Base-by-base conservation (phyloP, 768 basidiomycete genomes). In the Phlebiopsis gigantea region DNA sequence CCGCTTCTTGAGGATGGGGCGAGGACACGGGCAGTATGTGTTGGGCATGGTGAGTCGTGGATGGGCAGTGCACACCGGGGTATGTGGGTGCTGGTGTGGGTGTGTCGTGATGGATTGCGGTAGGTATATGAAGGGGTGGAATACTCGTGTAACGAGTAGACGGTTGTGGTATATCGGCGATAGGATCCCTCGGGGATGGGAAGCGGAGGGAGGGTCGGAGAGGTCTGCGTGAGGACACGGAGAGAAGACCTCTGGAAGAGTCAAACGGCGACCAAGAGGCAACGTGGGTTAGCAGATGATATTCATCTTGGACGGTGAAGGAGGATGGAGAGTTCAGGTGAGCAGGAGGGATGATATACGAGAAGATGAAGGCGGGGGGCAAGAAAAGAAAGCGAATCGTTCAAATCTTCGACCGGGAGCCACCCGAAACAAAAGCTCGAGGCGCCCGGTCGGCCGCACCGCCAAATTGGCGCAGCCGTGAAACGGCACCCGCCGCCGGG, bases 1-100 rank as follows among this genome's bases (percentile, higher is more conserved):
- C 14, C 24, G 31, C 34, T 76, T 79, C 66, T 86, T 86, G 71
- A 85, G 77, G 59, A 84, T 84, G 55, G 83, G 81, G 58, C 80
- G 76, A 43, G 79, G 81, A 51, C 66, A 67, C 24, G 66, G 66
- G 58, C 59, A 59, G 61, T 60, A 65, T 8, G 62, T 62, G 46
- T 57, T 63, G 5, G 63, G 62, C 63, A 66, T 62, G 41, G 56
- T 57, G 22, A 47, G n/a, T 49, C 48, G 41, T 24, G 25, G 53
- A 21, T 4, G 54, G 6, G 53, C 14, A 31, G 39, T 26, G 31
- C 25, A 30, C 25, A 28, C n/a, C 10, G 34, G 34, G 48, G 45
- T 12, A 10, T 25, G n/a, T 26, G 56, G 17, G 56, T 43, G 56
- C 25, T 15, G 48, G 49, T 28, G 28, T 26, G 46, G 41, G 49